Base-by-base conservation (phyloP, 2,329 filamentous ascomycete genomes). In the Beauveria bassiana region DNA sequence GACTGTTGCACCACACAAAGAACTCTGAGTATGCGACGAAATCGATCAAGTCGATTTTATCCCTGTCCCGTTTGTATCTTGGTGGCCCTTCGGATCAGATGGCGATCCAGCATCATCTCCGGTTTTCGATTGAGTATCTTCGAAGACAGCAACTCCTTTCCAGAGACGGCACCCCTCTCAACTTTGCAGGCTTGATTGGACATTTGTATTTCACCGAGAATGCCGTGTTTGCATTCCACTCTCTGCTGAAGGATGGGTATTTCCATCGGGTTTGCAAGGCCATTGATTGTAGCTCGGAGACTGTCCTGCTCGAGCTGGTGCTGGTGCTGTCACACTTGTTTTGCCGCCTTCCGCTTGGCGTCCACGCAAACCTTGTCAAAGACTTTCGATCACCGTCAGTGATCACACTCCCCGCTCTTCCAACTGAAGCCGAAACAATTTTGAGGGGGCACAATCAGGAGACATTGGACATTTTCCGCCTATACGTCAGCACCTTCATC, bases 101-200 rank as follows among this genome's bases (percentile, higher is more conserved):
- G 70, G 83, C 88, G 1, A 84, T 91, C 1, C 80, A 89, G 57
- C 89, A 93, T 69, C 89, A 93, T 68, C 72, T 93, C 7, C 83
- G 90, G 3, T 93, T 93, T 71, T 92, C 89, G 0, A 89, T 93
- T 50, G 89, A 93, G 65, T 93, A 91, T 66, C 78, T 93, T 1
- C 81, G 88, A 22, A 79, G 87, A 42, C 86, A 91, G 66, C 77
- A 83, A 49, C 80, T 93, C 0, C 76, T 93, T 9, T 84, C 83
- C 3, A 71, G 75, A 0, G 70, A 74, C 1, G 90, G 89, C 51
- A 75, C 72, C 1, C 88, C 90, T 0, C 73, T 92, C 14, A 90
- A 93, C 69, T 91, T 93, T 69, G 83, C 89, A 0, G 85, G 86
- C 0, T 78, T 85, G 3, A 81, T 92, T 0, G 83, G 85, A 0